Conservation (phyloP, 2,329 filamentous ascomycete species). For the Chaetoscypha palmicola region DNA sequence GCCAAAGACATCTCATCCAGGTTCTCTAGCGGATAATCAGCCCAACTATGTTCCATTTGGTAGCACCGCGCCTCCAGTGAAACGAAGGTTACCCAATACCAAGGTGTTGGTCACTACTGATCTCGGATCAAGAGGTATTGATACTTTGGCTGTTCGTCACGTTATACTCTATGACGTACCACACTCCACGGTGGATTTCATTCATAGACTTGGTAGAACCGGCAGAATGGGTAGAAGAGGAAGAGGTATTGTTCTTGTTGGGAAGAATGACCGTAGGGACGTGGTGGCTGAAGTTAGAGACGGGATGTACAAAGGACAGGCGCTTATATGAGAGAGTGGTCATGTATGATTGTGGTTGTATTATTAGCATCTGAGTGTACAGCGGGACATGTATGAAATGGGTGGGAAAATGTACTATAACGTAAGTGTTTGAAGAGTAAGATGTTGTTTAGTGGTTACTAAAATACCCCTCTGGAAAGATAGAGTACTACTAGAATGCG, state of each 20-base stretch:
- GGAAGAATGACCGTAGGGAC: constrained; percentile 81
- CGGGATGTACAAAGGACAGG: constrained; percentile 77
- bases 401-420: no score
- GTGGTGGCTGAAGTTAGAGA: constrained; percentile 87
- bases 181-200: constrained; percentile 95
- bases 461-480: no score
- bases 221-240: constrained; percentile 90
- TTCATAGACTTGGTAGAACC: constrained; percentile 86
- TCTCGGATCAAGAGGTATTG: constrained; percentile 84
- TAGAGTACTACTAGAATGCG: no score
- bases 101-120: constrained; percentile 95
- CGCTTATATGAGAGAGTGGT: no score
- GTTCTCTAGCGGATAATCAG: constrained; percentile 35
- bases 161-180: constrained; percentile 97
- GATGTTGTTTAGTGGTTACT: no score
- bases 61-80: constrained; percentile 20
- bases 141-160: constrained; percentile 83
- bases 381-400: no score
- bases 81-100: constrained; percentile 55
- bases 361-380: no score
- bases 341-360: no score
- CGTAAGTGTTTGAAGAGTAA: no score
- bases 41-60: constrained; percentile 29
- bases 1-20: constrained; percentile 32
- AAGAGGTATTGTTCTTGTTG: constrained; percentile 82